Conservation (phyloP, 768 basidiomycete species). For the Mycena leptocephala region DNA sequence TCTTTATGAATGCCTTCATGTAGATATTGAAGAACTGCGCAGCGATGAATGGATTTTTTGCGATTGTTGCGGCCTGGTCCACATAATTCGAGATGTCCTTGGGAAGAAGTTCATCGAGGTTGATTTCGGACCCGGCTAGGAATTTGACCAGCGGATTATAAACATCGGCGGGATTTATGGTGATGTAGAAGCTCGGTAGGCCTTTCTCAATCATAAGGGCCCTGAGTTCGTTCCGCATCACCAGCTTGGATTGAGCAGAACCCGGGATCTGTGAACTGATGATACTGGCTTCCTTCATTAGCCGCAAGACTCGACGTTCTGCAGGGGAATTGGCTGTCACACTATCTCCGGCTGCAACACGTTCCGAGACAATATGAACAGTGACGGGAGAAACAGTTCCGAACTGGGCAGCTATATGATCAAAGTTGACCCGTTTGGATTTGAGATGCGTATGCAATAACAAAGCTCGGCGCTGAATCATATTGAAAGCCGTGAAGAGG, state of each 20-base stretch:
- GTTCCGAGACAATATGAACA: background rate
- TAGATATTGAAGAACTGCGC: background rate
- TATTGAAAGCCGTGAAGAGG: background rate
- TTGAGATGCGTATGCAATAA: background rate
- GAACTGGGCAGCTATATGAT: background rate
- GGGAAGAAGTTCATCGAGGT: background rate
- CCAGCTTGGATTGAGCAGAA: background rate
- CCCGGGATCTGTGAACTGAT: background rate
- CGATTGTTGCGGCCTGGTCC: background rate
- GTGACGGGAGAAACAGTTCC: background rate
- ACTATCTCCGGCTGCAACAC: background rate
- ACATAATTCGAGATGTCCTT: background rate
- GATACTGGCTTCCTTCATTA: background rate
- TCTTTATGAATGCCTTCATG: background rate
- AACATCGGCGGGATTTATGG: background rate
- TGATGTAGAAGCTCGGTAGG: background rate
- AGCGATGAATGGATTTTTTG: background rate
- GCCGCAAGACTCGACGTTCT: background rate
- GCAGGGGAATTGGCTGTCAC: background rate
- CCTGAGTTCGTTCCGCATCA: background rate
- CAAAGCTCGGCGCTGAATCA: background rate
- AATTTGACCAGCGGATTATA: slow-evolving; percentile 3
- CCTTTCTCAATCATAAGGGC: background rate
- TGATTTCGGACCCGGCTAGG: background rate
- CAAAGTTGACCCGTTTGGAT: background rate